Evolutionary conservation across 2,329 filamentous ascomycete genomes (phyloP), one percentile per base, ranked within the genome.

Genomic region (Colletotrichum acutatum): DNA sequence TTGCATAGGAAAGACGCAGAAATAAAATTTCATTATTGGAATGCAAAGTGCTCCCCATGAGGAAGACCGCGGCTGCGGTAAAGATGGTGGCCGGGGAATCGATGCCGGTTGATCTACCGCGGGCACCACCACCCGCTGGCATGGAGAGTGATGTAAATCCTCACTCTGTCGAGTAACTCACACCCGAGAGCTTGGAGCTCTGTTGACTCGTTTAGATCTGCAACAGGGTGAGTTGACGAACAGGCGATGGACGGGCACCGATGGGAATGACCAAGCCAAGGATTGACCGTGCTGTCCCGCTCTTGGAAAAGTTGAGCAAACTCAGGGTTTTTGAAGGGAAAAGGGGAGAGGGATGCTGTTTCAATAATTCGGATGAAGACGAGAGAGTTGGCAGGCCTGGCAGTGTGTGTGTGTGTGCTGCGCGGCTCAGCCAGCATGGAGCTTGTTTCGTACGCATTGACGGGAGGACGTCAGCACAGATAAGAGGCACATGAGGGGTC

Each of bases 351-450:
- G 49, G 54, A 70, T 57, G 49, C 34, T 54, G 60, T 71, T 71
- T 71, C 66, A 71, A 73, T 57, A 66, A 53, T 73, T 73, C 66
- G 60, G 71, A 73, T 57, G 71, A 66, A 56, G 22, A 49, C 34
- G 24, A 28, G 57, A 54, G 46, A 53, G 28, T 30, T 22, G 26
- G 57, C 46, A 28, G 54, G 34, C n/a, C 52, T 58, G 26, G 53
- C 24, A 66, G 24, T 19, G 12, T 19, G 11, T 34, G 12, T 19
- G 11, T 34, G 19, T 14, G n/a, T 32, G 30, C 24, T 49, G n/a
- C 32, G 65, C 56, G 32, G 56, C 54, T 32, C 49, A 32, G 63
- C 46, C 56, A 24, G 64, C 63, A 67, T 49, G 46, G 63, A 30
- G 57, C 68, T 53, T 60, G 68, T 66, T 59, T 32, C 53, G 46